Evolutionary conservation across 805 yeast species (phyloP), one percentile per base, ranked within the genome.

Genomic region (Naumovozyma castellii): DNA sequence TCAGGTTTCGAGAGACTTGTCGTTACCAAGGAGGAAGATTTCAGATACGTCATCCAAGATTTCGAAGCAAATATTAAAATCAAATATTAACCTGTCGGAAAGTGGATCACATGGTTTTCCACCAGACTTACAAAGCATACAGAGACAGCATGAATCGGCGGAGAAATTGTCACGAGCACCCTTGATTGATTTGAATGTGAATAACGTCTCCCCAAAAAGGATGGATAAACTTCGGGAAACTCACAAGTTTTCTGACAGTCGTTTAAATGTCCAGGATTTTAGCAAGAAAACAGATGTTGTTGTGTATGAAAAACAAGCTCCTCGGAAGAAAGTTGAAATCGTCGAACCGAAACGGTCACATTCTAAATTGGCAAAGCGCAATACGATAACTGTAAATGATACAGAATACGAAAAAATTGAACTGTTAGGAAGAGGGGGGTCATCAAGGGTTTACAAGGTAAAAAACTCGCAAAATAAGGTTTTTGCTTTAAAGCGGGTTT

Each of bases 381-480:
- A 39, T 18, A 41, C 58, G 1, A 54, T 72, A 4, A 49, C 52
- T 5, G 72, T 80, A 1, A 84, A 86, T 56, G 77, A 73, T 2
- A 69, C 69, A 27, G 71, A 71, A 33, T 90, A 84, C 54, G 88
- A 81, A 51, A 73, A 80, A 41, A 62, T 84, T 19, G 96, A 86
- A 53, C 65, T 84, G 12, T 59, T 88, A 15, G 97, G 97, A 4
- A 74, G 83, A 57, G 97, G 97, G 18, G 97, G 97, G 0, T 74
- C 96, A 0, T 87, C 96, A 0, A 85, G 82, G 54, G 97, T 88
- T 16, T 88, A 80, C 65, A 83, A 80, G 56, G 92, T 81, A 1
- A 80, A 51, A 38, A 53, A 51, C 73, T 48, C 66, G 74, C 71
- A 70, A 36, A 76, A 76, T 44, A 75, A 72, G 48, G 61, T 74